Base-by-base conservation (phyloP, 164 flowering plant genomes). In the Magnolia officinalis region DNA sequence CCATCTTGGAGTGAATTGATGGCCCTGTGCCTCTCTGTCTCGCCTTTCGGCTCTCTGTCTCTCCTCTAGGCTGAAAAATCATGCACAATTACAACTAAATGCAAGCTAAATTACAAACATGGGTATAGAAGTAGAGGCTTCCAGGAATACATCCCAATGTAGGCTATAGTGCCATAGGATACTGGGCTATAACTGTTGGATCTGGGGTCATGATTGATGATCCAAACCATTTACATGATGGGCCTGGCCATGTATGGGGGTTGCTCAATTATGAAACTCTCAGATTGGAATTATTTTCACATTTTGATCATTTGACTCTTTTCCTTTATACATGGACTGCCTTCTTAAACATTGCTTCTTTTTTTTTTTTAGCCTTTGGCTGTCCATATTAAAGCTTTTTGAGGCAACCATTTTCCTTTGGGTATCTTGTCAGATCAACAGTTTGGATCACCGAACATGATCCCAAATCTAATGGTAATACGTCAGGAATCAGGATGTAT, bases 1-100 rank as follows among this genome's bases (percentile, higher is more conserved):
- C 97, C 97, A 93, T 82, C 86, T 86, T 61, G 97, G 90, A 21
- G 80, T 74, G 76, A 89, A 93, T 67, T 87, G 70, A 29, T 93
- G 87, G 8, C 87, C 89, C 70, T 88, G 87, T 10, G 88, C 89
- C 78, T 94, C 98, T 66, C 98, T 83, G 70, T 55, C 84, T 82
- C 85, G 85, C 89, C 88, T 94, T 81, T 94, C 98, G 52, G 92
- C 92, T 87, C 98, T 84, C 74, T 94, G 98, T 76, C 84, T 89
- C 84, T 92, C 98, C 84, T 94, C 98, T 86, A 94, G 65, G 77
- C 98, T 94, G 81, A 75, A 50, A 69, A 21, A 6, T 64, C 2
- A 68, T 11, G 23, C 50, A 37, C 19, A 21, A 7, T 23, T 19
- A 50, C 11, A 67, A 6, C 19, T 55, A 11, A 72, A 65, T 59